Percentiles rank a stretch among this genome's conserved stretches.
phyloP scores from a whole-genome alignment of 345 rosid species.

The Durio zibethinus region DNA sequence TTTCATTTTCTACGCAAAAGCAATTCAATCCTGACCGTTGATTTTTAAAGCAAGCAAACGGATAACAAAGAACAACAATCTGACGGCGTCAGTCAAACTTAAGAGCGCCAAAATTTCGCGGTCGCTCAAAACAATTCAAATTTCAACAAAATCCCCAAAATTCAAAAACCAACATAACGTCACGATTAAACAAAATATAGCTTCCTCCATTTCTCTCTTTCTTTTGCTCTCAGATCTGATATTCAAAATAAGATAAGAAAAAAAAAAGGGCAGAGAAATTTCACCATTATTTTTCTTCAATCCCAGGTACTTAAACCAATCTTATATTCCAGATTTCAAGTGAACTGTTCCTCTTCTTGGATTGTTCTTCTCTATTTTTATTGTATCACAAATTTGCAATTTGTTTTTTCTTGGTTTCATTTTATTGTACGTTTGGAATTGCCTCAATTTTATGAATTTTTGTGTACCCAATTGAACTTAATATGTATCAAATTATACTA shows the following conservation, averaged over 20 bases:
- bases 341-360: not conserved
- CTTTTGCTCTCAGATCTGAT: slow-evolving; percentile 14
- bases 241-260: not conserved
- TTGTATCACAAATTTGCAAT: not conserved
- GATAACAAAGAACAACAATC: not conserved
- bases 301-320: slow-evolving; percentile 20
- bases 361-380: not conserved
- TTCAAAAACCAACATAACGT: slow-evolving; percentile 16
- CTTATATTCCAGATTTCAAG: not conserved
- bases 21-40: not conserved
- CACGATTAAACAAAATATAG: not conserved
- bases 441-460: not conserved
- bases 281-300: not conserved
- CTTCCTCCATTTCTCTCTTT: not conserved
- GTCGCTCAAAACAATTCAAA: slow-evolving; percentile 21
- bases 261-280: not conserved
- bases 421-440: not conserved
- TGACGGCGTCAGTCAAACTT: not conserved
- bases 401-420: not conserved
- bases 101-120: slow-evolving; percentile 45
- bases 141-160: not conserved
- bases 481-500: not conserved
- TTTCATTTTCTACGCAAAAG: not conserved
- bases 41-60: not conserved
- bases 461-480: not conserved